Conservation (phyloP, 1,284 basidiomycete genomes). For the Caloboletus firmus region DNA sequence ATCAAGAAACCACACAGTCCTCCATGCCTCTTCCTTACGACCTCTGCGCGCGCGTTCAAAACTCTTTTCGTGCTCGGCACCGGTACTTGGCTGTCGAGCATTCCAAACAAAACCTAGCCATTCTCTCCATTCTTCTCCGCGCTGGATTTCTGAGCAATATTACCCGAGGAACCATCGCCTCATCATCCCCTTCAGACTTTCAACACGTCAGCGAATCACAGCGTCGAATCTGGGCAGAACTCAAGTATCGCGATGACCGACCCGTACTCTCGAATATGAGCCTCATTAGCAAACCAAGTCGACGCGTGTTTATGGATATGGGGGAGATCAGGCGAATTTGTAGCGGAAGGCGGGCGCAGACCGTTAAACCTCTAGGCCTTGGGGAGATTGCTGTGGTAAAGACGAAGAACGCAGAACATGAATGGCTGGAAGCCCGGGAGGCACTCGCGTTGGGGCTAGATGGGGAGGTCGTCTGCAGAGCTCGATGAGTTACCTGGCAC, state of each 20-base stretch:
- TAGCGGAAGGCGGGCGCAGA: constrained; percentile 69
- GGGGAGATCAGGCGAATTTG: constrained; percentile 74
- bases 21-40: constrained; percentile 73
- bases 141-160: constrained; percentile 82
- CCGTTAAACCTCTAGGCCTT: constrained; percentile 72
- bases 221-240: constrained; percentile 81
- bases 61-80: constrained; percentile 84
- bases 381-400: constrained; percentile 85
- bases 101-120: constrained; percentile 79
- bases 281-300: constrained; percentile 35
- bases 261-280: constrained; percentile 64
- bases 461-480: constrained; percentile 77
- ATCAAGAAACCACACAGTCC: background rate
- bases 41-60: constrained; percentile 83
- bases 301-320: constrained; percentile 68
- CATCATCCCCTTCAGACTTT: constrained; percentile 65
- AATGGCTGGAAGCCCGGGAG: constrained; percentile 60
- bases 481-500: constrained; percentile 43
- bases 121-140: constrained; percentile 83
- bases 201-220: constrained; percentile 54
- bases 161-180: constrained; percentile 73
- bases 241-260: constrained; percentile 86
- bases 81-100: constrained; percentile 72
- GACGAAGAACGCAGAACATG: constrained; percentile 67
- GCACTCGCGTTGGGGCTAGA: constrained; percentile 59